These are phyloP conservation scores for Nymphaea colorata DNA, from an alignment of 164 flowering plant species.

Conservation along the genomic window DNA sequence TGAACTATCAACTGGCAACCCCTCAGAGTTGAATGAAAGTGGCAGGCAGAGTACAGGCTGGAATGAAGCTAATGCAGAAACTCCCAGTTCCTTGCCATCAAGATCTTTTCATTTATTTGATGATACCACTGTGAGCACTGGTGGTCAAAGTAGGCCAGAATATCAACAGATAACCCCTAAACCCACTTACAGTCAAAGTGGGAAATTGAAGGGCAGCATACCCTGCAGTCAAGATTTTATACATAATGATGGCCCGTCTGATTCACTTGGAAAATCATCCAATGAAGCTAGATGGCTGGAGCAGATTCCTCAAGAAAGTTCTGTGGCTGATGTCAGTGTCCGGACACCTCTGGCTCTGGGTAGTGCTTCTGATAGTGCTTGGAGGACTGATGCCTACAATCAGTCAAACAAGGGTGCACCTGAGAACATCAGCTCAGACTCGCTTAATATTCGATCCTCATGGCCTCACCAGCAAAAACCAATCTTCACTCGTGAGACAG, in stretches of 20 bases:
- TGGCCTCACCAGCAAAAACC: slow-evolving; percentile 15
- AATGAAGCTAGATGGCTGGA: slow-evolving; percentile 30
- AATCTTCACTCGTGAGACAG: too few relatives aligned
- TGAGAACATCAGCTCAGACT: slow-evolving; percentile 8
- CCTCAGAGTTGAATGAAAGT: slow-evolving; percentile 23
- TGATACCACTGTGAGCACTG: slow-evolving; percentile 22
- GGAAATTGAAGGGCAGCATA: slow-evolving; percentile 3
- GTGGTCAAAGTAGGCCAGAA: slow-evolving; percentile 17
- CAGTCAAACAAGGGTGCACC: slow-evolving; percentile 19
- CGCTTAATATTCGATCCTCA: slow-evolving; percentile 14
- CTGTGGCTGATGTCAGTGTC: slow-evolving; percentile 21
- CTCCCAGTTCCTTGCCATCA: slow-evolving; percentile 29
- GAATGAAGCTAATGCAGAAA: slow-evolving; percentile 33
- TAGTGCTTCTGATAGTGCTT: slow-evolving; percentile 20
- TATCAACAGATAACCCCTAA: slow-evolving; percentile 23
- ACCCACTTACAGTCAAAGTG: slow-evolving; percentile 20
- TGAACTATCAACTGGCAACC: slow-evolving; percentile 36
- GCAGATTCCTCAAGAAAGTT: slow-evolving; percentile 21
- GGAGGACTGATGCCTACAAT: slow-evolving; percentile 23
- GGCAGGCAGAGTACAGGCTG: slow-evolving; percentile 32
- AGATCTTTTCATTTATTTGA: slow-evolving; percentile 19
- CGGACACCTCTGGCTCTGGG: slow-evolving; percentile 22
- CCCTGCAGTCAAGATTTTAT: neutral
- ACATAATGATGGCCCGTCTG: slow-evolving; percentile 19
- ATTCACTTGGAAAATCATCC: slow-evolving; percentile 22